These are phyloP conservation scores for Nyssa sinensis DNA, from an alignment of 148 eudicot species.

Conservation along the genomic window DNA sequence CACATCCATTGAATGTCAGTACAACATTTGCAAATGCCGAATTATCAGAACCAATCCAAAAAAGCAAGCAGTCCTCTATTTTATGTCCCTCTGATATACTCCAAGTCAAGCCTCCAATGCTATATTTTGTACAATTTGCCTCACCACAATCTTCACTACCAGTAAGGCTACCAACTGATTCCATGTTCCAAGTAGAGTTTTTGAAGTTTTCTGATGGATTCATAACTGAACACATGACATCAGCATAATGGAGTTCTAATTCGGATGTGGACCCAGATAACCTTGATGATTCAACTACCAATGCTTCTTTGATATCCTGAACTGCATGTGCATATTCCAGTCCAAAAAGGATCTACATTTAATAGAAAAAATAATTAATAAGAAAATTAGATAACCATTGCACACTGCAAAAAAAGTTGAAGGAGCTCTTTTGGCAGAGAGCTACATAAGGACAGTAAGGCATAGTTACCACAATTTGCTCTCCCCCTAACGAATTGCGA, in stretches of 20 bases:
- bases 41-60: constrained; percentile 83
- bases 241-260: constrained; percentile 49
- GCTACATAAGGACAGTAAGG: neutral
- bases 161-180: constrained; percentile 17
- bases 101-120: constrained; percentile 84
- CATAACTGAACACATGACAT: constrained; percentile 47
- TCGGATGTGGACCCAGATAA: constrained; percentile 27
- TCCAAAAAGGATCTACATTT: constrained; percentile 71
- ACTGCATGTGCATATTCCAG: constrained; percentile 73
- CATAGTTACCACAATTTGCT: neutral
- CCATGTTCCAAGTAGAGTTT: constrained; percentile 24
- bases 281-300: constrained; percentile 31
- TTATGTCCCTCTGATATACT: constrained; percentile 42
- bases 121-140: constrained; percentile 33
- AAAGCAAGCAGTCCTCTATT: constrained; percentile 71
- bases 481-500: too few relatives aligned
- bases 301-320: constrained; percentile 47
- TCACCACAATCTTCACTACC: constrained; percentile 27
- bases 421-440: neutral
- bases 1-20: constrained; percentile 81
- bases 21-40: constrained; percentile 80
- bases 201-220: constrained; percentile 39
- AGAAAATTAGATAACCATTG: neutral
- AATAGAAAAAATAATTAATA: neutral
- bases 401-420: neutral